phyloP scores from a whole-genome alignment of 345 rosid species.

The Trapa incisa region DNA sequence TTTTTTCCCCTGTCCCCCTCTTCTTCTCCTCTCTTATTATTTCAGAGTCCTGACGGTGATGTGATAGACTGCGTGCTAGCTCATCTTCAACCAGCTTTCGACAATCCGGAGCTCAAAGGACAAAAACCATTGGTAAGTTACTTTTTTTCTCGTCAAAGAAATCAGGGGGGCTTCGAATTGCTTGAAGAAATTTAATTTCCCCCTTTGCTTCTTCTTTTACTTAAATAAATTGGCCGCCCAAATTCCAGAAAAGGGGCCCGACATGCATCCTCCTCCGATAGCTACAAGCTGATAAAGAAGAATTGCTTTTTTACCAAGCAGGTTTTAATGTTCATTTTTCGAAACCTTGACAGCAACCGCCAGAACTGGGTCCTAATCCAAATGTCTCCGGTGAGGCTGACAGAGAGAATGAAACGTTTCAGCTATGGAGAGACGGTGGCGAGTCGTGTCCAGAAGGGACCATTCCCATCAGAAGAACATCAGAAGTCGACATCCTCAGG shows the following conservation, averaged over 20 bases:
- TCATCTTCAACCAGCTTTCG: conserved; percentile 91
- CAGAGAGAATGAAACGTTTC: conserved; percentile 28
- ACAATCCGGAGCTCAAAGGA: conserved; percentile 71
- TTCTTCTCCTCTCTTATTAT: neutral
- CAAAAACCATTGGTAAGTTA: conserved; percentile 38
- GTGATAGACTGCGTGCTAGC: conserved; percentile 74
- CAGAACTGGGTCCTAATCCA: conserved; percentile 40
- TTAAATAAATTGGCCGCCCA: neutral
- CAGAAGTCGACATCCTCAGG: conserved; percentile 55
- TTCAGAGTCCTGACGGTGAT: conserved; percentile 97
- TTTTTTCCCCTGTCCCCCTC: neutral
- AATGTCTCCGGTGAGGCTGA: conserved; percentile 22
- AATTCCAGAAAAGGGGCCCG: neutral
- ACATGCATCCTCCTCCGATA: no score
- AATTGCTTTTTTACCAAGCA: no score
- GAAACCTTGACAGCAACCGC: conserved; percentile 37
- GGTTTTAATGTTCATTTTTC: neutral
- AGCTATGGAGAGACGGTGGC: conserved; percentile 66
- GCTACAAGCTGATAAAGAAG: neutral
- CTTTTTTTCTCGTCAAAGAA: neutral
- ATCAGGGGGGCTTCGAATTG: no score
- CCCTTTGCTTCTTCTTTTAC: neutral
- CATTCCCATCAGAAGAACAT: conserved; percentile 81
- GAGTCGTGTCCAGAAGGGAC: conserved; percentile 82
- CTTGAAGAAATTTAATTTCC: conserved; percentile 1